phyloP scores from a whole-genome alignment of 352 stramenopile genomes.

The Phytophthora citricola region DNA sequence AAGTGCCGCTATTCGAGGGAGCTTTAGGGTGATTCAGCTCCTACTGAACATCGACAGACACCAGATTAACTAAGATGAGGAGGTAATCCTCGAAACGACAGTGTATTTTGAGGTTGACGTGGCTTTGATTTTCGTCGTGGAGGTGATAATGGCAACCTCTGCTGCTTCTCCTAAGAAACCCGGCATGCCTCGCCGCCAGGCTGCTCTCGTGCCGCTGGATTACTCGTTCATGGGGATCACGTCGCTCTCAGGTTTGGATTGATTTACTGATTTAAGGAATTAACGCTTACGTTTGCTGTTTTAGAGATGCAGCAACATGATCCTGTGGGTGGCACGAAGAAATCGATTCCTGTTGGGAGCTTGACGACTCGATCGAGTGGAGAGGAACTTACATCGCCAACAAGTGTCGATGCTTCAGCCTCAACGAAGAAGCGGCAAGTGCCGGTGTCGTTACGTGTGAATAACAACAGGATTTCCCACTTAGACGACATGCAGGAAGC shows the following conservation, averaged over 20 bases:
- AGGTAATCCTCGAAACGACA: neutral
- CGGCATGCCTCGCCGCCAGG: constrained; percentile 19
- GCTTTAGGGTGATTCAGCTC: constrained; percentile 30
- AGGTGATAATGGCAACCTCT: constrained; percentile 1
- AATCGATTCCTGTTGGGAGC: constrained; percentile 13
- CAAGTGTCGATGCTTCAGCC: neutral
- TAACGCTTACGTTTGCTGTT: neutral
- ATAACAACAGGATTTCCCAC: constrained; percentile 69
- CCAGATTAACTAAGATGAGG: constrained; percentile 22
- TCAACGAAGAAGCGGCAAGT: constrained; percentile 16
- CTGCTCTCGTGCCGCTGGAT: constrained; percentile 47
- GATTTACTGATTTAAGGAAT: neutral
- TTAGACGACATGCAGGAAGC: constrained; percentile 64
- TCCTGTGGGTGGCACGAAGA: constrained; percentile 64
- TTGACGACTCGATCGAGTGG: constrained; percentile 1
- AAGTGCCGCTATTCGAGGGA: constrained; percentile 7
- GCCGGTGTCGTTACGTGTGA: constrained; percentile 58
- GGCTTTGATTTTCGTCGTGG: neutral
- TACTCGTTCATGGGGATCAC: constrained; percentile 79
- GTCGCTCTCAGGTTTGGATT: constrained; percentile 50
- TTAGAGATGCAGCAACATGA: constrained; percentile 70
- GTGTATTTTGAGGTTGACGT: constrained; percentile 25
- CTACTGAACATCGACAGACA: constrained; percentile 26
- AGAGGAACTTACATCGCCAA: constrained; percentile 11
- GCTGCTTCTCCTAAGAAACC: constrained; percentile 16